Conservation (phyloP, 495 filamentous ascomycete species). For the Xylaria palmicola region DNA sequence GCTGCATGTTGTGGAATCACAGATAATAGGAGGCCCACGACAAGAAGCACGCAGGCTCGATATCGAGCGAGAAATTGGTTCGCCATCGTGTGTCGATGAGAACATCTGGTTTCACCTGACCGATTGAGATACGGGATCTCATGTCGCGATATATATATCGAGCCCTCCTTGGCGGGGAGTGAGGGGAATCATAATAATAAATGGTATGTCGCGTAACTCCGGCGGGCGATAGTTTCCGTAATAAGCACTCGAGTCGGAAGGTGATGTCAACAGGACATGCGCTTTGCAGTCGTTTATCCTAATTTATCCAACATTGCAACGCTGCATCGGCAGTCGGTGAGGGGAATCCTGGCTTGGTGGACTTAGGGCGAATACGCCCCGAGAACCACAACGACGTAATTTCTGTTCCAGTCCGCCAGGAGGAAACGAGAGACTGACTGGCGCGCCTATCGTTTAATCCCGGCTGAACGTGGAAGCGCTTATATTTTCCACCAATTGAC, state of each 20-base stretch:
- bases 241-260: background rate
- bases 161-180: background rate
- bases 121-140: background rate
- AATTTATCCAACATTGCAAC: conserved; percentile 10
- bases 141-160: background rate
- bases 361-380: too few species aligned
- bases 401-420: background rate
- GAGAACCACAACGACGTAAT: background rate
- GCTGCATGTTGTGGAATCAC: conserved; percentile 4
- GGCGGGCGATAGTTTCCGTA: too few species aligned
- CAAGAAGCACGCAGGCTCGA: background rate
- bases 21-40: background rate
- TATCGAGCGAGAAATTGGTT: background rate
- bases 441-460: background rate
- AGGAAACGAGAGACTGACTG: background rate
- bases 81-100: conserved; percentile 1
- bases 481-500: background rate
- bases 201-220: background rate
- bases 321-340: background rate
- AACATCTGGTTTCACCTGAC: background rate
- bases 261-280: background rate
- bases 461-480: background rate
- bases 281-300: conserved; percentile 2
- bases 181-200: background rate
- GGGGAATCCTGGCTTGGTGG: conserved; percentile 13